Evolutionary conservation across 768 basidiomycete species (phyloP), one percentile per base, ranked within the genome.

Genomic region (Phlegmacium glaucopus): DNA sequence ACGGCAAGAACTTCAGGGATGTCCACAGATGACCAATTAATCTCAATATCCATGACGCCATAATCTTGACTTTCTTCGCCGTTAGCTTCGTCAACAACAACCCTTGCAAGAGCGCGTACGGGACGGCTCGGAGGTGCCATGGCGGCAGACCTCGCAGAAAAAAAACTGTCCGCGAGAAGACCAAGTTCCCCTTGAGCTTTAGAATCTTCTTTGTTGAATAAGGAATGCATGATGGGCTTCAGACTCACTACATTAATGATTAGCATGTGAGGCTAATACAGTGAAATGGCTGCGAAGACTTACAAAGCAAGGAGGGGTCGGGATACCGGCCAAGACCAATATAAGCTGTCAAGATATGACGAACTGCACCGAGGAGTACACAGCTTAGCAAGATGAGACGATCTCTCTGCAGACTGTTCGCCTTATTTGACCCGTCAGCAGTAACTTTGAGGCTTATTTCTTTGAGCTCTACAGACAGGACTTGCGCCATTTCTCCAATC

Each of bases 41-140:
- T 45, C 9, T 82, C 70, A 45, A 84, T 58, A 37, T 70, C 68
- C 18, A 53, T 52, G 12, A 76, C 80, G 52, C 82, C 92, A 44
- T 85, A 82, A 47, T 91, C 88, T 58, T 94, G 89, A 52, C 85
- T 90, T 50, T 91, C 90, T 56, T 80, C 79, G 37, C 74, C 76
- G 30, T 77, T 78, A 13, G 59, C 61, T 7, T 54, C 51, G 12
- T 38, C 51, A 29, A 59, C 59, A 27, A 50, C 39, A 45, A 47
- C 52, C n/a, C 62, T 50, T 6, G 55, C 47, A 1, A 59, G 50
- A 4, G 43, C 60, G 0, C 61, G 66, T 4, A 59, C 49, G 6
- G 65, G 66, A 1, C 65, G 72, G 25, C 65, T 61, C 0, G 72
- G 75, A 15, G 64, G 64, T 9, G 80, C 81, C 22, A 86, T 54